Conservation (phyloP, 345 rosid genomes). For the Zanthoxylum bungeanum region DNA sequence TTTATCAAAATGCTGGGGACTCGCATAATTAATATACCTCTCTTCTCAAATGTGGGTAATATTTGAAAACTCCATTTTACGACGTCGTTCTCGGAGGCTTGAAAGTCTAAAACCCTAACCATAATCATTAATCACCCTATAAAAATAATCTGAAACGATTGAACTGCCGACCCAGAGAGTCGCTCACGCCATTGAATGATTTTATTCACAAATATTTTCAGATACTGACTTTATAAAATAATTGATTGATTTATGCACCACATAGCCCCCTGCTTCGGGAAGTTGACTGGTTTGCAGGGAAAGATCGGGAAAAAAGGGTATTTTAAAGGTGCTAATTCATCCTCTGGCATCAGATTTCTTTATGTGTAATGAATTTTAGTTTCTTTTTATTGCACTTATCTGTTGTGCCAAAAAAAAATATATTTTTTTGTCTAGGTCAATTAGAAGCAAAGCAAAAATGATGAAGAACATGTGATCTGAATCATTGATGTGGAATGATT, state of each 20-base stretch:
- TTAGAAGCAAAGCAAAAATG: slow-evolving; percentile 19
- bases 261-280: slow-evolving; percentile 38
- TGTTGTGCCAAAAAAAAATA: neutral
- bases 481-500: slow-evolving; percentile 30
- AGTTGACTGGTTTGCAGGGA: slow-evolving; percentile 31
- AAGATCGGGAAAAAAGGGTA: slow-evolving; percentile 20
- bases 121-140: neutral
- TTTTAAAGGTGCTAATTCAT: slow-evolving; percentile 24
- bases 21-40: no score
- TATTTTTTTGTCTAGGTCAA: neutral
- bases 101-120: neutral
- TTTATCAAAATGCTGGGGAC: no score
- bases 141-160: neutral
- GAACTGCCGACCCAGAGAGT: neutral
- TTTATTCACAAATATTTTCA: no score
- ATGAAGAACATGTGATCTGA: slow-evolving; percentile 25
- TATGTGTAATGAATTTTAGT: slow-evolving; percentile 8
- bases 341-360: slow-evolving; percentile 1
- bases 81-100: no score
- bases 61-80: no score
- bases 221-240: neutral
- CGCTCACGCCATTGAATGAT: neutral
- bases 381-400: neutral
- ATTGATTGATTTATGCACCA: slow-evolving; percentile 19
- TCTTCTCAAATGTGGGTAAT: no score